phyloP scores from a whole-genome alignment of 495 filamentous ascomycete genomes.

The Xylaria venustula region DNA sequence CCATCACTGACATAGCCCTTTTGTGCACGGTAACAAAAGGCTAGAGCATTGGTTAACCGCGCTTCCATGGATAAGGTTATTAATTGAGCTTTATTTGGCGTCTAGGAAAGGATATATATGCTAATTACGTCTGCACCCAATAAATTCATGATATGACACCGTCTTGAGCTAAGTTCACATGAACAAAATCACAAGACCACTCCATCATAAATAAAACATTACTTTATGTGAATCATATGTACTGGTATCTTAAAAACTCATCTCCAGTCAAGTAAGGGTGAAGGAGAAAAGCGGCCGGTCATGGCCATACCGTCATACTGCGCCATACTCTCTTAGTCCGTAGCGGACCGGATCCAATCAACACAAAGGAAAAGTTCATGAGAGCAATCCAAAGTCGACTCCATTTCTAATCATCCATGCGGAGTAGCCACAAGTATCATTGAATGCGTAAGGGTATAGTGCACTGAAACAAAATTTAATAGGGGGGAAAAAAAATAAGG shows the following conservation, averaged over 20 bases:
- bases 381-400: slow-evolving; percentile 14
- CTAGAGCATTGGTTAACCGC: no score
- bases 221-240: slow-evolving; percentile 3
- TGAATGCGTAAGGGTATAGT: slow-evolving; percentile 19
- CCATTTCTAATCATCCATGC: slow-evolving; percentile 1
- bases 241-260: background rate
- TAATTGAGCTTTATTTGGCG: no score
- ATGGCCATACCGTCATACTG: background rate
- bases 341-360: slow-evolving; percentile 6
- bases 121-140: no score
- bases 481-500: background rate
- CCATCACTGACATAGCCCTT: no score
- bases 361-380: slow-evolving; percentile 5
- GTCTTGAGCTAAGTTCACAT: background rate
- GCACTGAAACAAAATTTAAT: background rate
- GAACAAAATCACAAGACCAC: background rate
- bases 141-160: background rate
- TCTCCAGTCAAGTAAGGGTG: background rate
- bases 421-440: slow-evolving; percentile 2
- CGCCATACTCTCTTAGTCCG: background rate
- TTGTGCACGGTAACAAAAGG: no score
- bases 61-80: no score
- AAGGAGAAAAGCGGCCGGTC: background rate
- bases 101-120: no score
- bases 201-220: background rate